These are phyloP conservation scores for Cymbomonas tetramitiformis DNA, from an alignment of 139 green algal species.

Conservation along the genomic window DNA sequence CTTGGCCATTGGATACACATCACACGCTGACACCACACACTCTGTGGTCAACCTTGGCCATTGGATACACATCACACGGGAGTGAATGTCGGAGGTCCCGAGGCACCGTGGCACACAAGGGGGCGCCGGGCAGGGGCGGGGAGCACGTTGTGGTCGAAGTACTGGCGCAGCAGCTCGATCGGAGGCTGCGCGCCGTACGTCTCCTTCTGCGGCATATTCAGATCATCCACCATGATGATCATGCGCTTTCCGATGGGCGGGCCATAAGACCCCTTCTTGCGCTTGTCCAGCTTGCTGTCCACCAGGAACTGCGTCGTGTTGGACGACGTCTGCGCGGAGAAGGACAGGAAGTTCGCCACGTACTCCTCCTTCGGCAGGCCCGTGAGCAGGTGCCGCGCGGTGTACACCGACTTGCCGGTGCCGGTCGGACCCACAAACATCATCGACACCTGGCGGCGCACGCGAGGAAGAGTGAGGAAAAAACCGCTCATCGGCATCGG, in stretches of 20 bases:
- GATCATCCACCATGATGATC: constrained; percentile 32
- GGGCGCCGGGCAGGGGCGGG: too few relatives aligned
- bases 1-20: too few relatives aligned
- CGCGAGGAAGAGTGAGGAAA: too few relatives aligned
- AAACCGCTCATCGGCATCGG: too few relatives aligned
- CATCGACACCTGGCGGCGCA: constrained; percentile 17
- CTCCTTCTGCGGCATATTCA: constrained; percentile 34
- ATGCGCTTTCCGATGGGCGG: constrained; percentile 24
- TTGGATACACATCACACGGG: too few relatives aligned
- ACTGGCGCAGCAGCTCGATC: constrained; percentile 34
- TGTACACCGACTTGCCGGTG: constrained; percentile 39
- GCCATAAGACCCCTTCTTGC: constrained; percentile 26
- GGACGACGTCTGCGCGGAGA: constrained; percentile 34
- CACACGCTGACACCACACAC: too few relatives aligned
- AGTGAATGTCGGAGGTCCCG: too few relatives aligned
- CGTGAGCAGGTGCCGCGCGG: too few relatives aligned
- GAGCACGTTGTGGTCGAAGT: constrained; percentile 29
- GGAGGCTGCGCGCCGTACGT: constrained; percentile 33
- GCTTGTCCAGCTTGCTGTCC: constrained; percentile 26
- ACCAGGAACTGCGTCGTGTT: constrained; percentile 42
- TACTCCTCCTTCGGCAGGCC: constrained; percentile 22
- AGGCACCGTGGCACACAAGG: too few relatives aligned
- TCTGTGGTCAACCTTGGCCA: too few relatives aligned
- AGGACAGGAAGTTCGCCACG: constrained; percentile 37
- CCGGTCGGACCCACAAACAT: constrained; percentile 29